phyloP scores from a whole-genome alignment of 768 basidiomycete genomes.

The Lentinula aciculospora region DNA sequence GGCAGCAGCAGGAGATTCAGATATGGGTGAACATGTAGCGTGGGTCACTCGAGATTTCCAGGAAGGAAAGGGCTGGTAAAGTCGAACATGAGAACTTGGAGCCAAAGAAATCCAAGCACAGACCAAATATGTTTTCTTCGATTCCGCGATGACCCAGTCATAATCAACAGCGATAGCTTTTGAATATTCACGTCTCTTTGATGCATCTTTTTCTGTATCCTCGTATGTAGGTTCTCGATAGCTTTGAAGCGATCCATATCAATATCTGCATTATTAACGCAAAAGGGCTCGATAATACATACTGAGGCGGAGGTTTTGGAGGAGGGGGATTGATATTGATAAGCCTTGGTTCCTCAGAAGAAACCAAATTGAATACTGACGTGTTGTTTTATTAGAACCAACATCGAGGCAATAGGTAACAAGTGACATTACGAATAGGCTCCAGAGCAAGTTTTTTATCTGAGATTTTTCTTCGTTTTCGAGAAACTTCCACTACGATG shows the following conservation, averaged over 20 bases:
- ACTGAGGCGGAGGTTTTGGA: conserved; percentile 3
- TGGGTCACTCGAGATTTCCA: background rate
- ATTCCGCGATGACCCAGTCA: conserved; percentile 2
- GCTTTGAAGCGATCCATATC: background rate
- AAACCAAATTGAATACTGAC: background rate
- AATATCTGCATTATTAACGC: background rate
- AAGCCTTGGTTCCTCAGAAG: background rate
- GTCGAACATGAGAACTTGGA: background rate
- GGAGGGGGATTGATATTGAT: background rate
- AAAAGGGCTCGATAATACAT: background rate
- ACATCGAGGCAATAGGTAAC: background rate
- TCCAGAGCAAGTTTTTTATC: background rate
- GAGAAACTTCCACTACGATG: background rate
- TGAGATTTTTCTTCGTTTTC: background rate
- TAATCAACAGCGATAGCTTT: conserved; percentile 5
- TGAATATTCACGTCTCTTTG: background rate
- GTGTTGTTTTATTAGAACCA: background rate
- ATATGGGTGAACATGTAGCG: background rate
- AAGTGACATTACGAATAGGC: background rate
- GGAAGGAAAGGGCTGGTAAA: background rate
- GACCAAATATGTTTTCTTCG: background rate
- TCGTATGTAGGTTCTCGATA: conserved; percentile 5
- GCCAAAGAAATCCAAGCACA: background rate
- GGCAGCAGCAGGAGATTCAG: background rate
- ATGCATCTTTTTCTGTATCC: background rate